Conservation (phyloP, 2,329 filamentous ascomycete genomes). For the Fusarium sambucinum region DNA sequence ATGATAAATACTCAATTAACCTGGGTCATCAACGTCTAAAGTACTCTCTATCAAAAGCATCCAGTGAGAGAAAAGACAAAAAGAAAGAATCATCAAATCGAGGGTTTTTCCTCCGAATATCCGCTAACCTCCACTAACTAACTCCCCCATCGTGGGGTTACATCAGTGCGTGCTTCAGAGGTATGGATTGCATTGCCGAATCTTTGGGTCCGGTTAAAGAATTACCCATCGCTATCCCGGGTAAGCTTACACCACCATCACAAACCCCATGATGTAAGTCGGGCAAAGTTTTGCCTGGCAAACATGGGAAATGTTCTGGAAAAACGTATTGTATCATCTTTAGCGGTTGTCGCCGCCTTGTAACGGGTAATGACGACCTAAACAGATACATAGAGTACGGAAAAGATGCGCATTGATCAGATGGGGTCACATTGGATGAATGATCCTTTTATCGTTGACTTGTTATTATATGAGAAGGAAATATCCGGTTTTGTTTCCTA, state of each 20-base stretch:
- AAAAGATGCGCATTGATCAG: conserved; percentile 5
- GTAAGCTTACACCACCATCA: conserved; percentile 15
- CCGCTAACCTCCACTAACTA: background rate
- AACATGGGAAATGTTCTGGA: conserved; percentile 8
- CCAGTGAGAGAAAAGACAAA: conserved; percentile 23
- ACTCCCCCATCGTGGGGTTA: conserved; percentile 23
- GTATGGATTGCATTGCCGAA: conserved; percentile 16
- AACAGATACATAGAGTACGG: background rate
- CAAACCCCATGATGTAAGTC: conserved; percentile 21
- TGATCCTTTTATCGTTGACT: conserved; percentile 4
- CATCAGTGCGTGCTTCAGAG: background rate
- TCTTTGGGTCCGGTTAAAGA: conserved; percentile 29
- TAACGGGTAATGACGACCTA: conserved; percentile 10
- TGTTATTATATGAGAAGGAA: conserved; percentile 9
- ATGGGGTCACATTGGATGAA: conserved; percentile 16
- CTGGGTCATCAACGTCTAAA: conserved; percentile 9
- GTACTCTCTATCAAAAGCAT: conserved; percentile 21
- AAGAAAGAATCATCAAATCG: conserved; percentile 20
- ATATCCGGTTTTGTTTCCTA: conserved; percentile 20
- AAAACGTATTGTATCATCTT: background rate
- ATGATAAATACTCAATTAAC: background rate
- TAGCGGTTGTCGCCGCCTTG: conserved; percentile 26
- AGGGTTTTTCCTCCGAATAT: conserved; percentile 37
- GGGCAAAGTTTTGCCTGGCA: background rate
- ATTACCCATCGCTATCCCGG: conserved; percentile 32